These are phyloP conservation scores for Neurospora sp. DNA, from an alignment of 495 filamentous ascomycete genomes.

Conservation along the genomic window DNA sequence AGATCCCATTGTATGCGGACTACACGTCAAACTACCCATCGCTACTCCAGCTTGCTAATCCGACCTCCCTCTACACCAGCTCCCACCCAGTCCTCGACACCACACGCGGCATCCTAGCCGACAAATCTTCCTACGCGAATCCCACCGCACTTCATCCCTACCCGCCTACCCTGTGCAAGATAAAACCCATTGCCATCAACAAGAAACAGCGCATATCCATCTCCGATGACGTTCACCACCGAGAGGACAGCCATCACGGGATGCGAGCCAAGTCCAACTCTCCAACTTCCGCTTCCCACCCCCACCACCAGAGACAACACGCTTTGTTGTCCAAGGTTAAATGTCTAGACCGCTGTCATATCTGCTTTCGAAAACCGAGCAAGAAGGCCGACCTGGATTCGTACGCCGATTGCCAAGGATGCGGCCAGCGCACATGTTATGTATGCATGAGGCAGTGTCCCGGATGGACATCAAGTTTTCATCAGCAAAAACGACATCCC, in stretches of 20 bases:
- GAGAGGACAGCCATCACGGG: neutral
- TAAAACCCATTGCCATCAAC: conserved; percentile 22
- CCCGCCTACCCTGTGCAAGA: conserved; percentile 16
- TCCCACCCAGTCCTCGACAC: conserved; percentile 5
- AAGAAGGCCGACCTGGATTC: conserved; percentile 40
- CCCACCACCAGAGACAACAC: neutral
- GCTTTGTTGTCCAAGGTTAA: neutral
- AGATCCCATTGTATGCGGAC: conserved; percentile 23
- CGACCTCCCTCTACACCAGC: conserved; percentile 5
- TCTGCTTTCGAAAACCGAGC: conserved; percentile 37
- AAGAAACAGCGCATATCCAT: conserved; percentile 19
- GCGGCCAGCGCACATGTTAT: conserved; percentile 36
- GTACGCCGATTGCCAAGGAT: conserved; percentile 37
- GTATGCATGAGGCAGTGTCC: conserved; percentile 38
- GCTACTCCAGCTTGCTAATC: neutral
- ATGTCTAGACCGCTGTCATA: conserved; percentile 33
- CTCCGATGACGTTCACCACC: conserved; percentile 7
- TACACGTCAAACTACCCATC: neutral
- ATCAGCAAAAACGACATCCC: neutral
- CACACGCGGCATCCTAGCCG: conserved; percentile 3
- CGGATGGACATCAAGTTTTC: conserved; percentile 20
- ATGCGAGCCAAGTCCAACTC: neutral
- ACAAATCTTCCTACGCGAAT: conserved; percentile 6
- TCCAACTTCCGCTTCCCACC: neutral
- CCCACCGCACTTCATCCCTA: conserved; percentile 5